Evolutionary conservation across 495 filamentous ascomycete genomes (phyloP).

Genomic region (Apiosordaria backusii): DNA sequence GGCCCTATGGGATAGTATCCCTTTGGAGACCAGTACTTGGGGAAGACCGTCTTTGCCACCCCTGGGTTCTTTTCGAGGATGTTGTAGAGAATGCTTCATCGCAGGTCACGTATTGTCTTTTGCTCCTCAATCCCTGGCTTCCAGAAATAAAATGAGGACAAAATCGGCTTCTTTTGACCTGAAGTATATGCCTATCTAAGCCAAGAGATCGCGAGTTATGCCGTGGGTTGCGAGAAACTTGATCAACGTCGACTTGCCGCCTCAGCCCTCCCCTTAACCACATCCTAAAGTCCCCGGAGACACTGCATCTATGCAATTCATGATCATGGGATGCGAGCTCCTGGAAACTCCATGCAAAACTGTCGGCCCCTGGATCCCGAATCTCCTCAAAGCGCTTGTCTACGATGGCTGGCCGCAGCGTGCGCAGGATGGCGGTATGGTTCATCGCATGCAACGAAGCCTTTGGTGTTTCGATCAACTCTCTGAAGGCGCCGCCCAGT

Average conservation of each 20-base stretch:
- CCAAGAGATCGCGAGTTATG: not conserved
- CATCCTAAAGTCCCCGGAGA: too few species aligned
- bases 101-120: constrained; percentile 39
- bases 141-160: constrained; percentile 48
- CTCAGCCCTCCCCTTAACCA: not conserved
- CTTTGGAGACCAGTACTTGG: not conserved
- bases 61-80: not conserved
- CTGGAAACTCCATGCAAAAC: not conserved
- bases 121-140: constrained; percentile 34
- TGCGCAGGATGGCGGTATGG: not conserved
- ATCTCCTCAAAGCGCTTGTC: not conserved
- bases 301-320: too few species aligned
- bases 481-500: not conserved
- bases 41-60: not conserved
- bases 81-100: constrained; percentile 26
- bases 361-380: not conserved
- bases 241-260: constrained; percentile 3
- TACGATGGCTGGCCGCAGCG: not conserved
- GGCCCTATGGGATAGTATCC: too few species aligned
- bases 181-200: constrained; percentile 1
- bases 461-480: not conserved
- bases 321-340: not conserved
- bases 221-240: not conserved
- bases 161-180: constrained; percentile 22
- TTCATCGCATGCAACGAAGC: not conserved